Conservation (phyloP, 2,329 filamentous ascomycete species). For the Penicillium sp. region DNA sequence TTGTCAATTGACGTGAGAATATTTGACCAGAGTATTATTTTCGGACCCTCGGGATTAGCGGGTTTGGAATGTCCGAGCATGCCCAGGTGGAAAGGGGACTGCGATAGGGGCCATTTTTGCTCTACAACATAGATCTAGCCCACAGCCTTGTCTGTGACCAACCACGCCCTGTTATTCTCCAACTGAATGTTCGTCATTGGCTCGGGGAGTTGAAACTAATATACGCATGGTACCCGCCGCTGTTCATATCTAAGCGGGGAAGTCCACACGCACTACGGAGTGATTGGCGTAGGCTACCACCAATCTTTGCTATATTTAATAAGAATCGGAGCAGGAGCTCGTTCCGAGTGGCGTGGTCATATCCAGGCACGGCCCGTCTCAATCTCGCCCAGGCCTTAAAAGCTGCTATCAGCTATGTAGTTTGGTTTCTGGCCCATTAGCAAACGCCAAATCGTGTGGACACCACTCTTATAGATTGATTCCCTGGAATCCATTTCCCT, state of each 20-base stretch:
- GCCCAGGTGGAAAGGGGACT: not conserved
- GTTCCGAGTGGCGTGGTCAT: not conserved
- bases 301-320: not conserved
- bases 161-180: not conserved
- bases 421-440: not conserved
- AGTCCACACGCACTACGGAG: not conserved
- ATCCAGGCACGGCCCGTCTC: not conserved
- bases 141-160: not conserved
- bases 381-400: not conserved
- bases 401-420: not conserved
- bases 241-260: not conserved
- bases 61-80: not conserved
- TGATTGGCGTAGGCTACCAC: not conserved
- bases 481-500: not conserved
- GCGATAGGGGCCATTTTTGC: not conserved
- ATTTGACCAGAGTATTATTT: too few relatives aligned
- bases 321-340: not conserved
- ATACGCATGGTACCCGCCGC: not conserved
- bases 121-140: not conserved
- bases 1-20: too few relatives aligned
- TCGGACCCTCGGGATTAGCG: not conserved
- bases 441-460: not conserved
- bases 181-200: not conserved
- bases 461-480: not conserved
- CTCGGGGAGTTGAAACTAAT: not conserved